phyloP scores from a whole-genome alignment of 805 yeast genomes.

The Candida multigemmis region DNA sequence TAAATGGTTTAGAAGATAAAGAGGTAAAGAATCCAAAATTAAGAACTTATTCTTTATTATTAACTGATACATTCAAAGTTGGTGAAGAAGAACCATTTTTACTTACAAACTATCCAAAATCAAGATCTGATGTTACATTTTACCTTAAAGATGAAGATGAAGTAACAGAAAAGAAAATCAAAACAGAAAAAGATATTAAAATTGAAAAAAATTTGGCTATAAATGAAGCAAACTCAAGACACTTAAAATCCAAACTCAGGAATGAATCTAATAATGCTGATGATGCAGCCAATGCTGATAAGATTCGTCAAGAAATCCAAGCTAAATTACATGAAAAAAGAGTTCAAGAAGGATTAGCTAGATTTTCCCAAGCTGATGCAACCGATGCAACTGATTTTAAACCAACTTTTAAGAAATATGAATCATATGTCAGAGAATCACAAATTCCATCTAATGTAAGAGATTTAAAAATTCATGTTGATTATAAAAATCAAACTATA shows the following conservation, averaged over 20 bases:
- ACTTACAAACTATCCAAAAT: conserved; percentile 67
- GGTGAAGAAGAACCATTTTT: conserved; percentile 51
- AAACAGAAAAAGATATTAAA: conserved; percentile 30
- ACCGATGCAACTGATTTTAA: conserved; percentile 50
- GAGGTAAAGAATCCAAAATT: conserved; percentile 37
- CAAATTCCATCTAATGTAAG: conserved; percentile 81
- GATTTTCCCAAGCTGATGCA: conserved; percentile 76
- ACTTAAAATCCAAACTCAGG: conserved; percentile 70
- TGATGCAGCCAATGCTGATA: conserved; percentile 57
- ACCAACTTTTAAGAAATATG: conserved; percentile 83
- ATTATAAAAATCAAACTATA: conserved; percentile 78
- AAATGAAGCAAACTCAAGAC: conserved; percentile 45
- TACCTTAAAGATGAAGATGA: conserved; percentile 59
- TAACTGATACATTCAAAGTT: conserved; percentile 76
- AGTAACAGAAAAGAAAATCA: conserved; percentile 15
- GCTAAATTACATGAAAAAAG: conserved; percentile 73
- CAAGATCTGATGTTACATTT: conserved; percentile 69
- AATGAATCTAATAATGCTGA: conserved; percentile 66
- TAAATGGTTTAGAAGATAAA: conserved; percentile 48
- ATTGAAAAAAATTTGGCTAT: conserved; percentile 19
- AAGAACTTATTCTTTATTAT: conserved; percentile 58
- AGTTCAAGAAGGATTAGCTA: conserved; percentile 76
- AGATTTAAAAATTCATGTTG: conserved; percentile 82
- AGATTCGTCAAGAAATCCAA: conserved; percentile 76
- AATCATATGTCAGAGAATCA: conserved; percentile 86